These are phyloP conservation scores for Fusarium sp. DNA, from an alignment of 2,329 filamentous ascomycete species.

Conservation along the genomic window DNA sequence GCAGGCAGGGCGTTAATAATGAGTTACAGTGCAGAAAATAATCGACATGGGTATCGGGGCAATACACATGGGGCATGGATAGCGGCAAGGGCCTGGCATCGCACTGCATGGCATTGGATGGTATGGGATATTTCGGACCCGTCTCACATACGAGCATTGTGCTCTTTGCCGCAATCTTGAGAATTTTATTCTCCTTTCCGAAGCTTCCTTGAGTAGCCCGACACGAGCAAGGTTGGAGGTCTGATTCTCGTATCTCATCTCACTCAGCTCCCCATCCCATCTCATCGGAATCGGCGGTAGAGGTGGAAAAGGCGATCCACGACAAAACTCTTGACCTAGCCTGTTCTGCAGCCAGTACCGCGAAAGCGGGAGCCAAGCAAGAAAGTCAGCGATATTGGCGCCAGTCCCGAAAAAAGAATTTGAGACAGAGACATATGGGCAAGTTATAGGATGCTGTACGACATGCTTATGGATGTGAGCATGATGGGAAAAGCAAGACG, in stretches of 20 bases:
- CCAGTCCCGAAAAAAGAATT: neutral
- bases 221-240: neutral
- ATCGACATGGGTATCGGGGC: slow-evolving; percentile 37
- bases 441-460: slow-evolving; percentile 7
- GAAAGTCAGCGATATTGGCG: slow-evolving; percentile 5
- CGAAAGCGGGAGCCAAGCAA: slow-evolving; percentile 27
- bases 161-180: neutral
- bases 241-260: slow-evolving; percentile 29
- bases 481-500: slow-evolving; percentile 6
- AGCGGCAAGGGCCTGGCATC: slow-evolving; percentile 8
- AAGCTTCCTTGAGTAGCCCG: neutral
- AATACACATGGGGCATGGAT: slow-evolving; percentile 19
- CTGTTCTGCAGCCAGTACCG: slow-evolving; percentile 33
- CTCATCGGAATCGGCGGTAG: slow-evolving; percentile 20
- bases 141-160: neutral
- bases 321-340: slow-evolving; percentile 28
- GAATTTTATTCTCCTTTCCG: neutral
- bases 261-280: slow-evolving; percentile 20
- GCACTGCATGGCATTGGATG: neutral
- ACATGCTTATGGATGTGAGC: slow-evolving; percentile 1
- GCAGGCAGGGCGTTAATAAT: slow-evolving; percentile 10
- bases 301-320: slow-evolving; percentile 1
- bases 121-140: slow-evolving; percentile 11
- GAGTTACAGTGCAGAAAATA: slow-evolving; percentile 27
- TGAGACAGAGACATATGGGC: neutral